Evolutionary conservation across 1,139 yeast species (phyloP).

Genomic region (Geotrichum siamense): DNA sequence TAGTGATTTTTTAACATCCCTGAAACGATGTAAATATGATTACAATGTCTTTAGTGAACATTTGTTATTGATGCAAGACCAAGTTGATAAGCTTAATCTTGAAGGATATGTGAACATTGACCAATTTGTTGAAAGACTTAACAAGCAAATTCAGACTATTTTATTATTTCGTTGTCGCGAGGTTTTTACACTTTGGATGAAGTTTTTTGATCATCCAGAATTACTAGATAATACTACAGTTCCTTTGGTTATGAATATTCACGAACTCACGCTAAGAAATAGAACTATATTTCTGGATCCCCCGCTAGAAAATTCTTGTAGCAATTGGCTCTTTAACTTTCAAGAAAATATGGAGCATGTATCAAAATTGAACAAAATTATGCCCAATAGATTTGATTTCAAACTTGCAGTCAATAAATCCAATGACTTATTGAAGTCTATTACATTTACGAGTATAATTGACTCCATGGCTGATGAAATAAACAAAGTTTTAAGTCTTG

Average conservation of each 20-base stretch:
- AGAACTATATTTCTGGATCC: conserved; percentile 42
- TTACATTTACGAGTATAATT: conserved; percentile 22
- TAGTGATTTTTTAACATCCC: conserved; percentile 23
- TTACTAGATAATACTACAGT: conserved; percentile 19
- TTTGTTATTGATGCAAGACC: conserved; percentile 38
- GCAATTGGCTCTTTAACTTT: conserved; percentile 29
- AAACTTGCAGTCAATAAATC: conserved; percentile 18
- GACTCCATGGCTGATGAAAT: conserved; percentile 20
- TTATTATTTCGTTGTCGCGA: conserved; percentile 35
- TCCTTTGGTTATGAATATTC: conserved; percentile 25
- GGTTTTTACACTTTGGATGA: conserved; percentile 28
- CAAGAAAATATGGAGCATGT: conserved; percentile 27
- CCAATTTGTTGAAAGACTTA: conserved; percentile 39
- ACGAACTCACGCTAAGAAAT: conserved; percentile 41
- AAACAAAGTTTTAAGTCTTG: conserved; percentile 15
- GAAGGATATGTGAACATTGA: conserved; percentile 41
- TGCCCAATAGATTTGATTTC: conserved; percentile 32
- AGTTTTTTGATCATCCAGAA: conserved; percentile 21
- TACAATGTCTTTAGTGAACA: conserved; percentile 21
- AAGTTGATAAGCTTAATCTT: conserved; percentile 39
- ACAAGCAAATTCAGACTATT: conserved; percentile 36
- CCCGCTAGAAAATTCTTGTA: conserved; percentile 36
- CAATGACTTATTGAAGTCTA: neutral
- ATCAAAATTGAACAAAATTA: conserved; percentile 12
- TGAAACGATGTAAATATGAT: conserved; percentile 34